Percentiles rank a stretch among this genome's conserved stretches.
Conservation (phyloP, 768 basidiomycete genomes). For the Tulasnella calospora region DNA sequence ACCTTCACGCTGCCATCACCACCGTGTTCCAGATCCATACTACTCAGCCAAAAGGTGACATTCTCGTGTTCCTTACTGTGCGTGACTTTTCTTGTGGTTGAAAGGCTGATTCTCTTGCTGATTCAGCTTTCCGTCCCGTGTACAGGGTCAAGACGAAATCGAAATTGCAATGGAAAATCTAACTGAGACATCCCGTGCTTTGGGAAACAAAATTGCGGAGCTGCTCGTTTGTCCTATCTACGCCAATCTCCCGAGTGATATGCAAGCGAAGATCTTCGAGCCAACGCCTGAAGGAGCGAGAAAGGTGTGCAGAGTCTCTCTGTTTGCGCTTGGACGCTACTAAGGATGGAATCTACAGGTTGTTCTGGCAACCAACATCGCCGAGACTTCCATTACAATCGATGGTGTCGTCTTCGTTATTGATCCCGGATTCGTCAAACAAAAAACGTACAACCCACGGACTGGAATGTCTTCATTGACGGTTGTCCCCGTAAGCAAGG, state of each 20-base stretch:
- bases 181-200: constrained; percentile 87
- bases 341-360: constrained; percentile 41
- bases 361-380: constrained; percentile 96
- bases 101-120: constrained; percentile 9
- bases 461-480: constrained; percentile 97
- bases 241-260: constrained; percentile 96
- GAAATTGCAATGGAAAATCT: constrained; percentile 96
- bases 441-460: constrained; percentile 96
- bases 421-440: constrained; percentile 98
- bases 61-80: constrained; percentile 94
- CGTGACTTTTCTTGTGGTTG: background rate
- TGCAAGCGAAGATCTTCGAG: constrained; percentile 99
- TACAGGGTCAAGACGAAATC: constrained; percentile 95
- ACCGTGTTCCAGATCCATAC: constrained; percentile 99
- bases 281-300: constrained; percentile 94
- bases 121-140: constrained; percentile 5
- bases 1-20: constrained; percentile 96
- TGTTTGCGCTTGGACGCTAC: background rate
- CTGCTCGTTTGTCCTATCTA: constrained; percentile 97
- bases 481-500: constrained; percentile 51
- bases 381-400: constrained; percentile 99
- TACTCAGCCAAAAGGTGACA: constrained; percentile 95
- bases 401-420: constrained; percentile 99
- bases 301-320: constrained; percentile 44
- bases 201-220: constrained; percentile 94